Conservation (phyloP, 805 yeast species). For the Myxozyma kluyveri region DNA sequence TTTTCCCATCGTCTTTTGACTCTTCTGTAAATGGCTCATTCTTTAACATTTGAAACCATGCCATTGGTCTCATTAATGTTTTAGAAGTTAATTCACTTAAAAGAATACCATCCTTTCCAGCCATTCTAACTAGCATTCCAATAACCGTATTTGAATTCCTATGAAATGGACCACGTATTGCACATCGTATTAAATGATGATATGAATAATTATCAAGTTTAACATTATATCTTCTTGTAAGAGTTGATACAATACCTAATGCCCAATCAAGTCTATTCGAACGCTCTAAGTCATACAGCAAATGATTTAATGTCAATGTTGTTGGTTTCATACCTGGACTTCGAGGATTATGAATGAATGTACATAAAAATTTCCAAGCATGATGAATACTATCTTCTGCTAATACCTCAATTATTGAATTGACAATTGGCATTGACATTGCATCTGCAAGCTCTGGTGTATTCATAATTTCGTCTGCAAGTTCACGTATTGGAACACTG, state of each 20-base stretch:
- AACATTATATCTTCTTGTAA: slow-evolving; percentile 2
- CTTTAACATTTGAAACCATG: slow-evolving; percentile 10
- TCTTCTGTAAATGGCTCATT: not conserved
- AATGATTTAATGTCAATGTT: slow-evolving; percentile 11
- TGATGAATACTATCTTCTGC: not conserved
- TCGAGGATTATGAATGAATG: not conserved
- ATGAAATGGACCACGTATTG: slow-evolving; percentile 4
- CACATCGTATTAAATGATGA: slow-evolving; percentile 11
- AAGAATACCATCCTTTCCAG: not conserved
- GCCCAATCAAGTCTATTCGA: slow-evolving; percentile 15
- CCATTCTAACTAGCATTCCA: slow-evolving; percentile 14
- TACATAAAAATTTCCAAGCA: slow-evolving; percentile 18
- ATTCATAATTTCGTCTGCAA: not conserved
- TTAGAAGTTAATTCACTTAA: slow-evolving; percentile 2
- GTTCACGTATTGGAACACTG: slow-evolving; percentile 5
- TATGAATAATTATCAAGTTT: slow-evolving; percentile 10
- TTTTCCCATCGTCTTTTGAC: not conserved
- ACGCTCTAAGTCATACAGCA: slow-evolving; percentile 1
- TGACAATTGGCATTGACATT: not conserved
- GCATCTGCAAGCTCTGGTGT: not conserved
- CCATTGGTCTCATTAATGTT: slow-evolving; percentile 1
- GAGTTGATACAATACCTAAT: slow-evolving; percentile 6
- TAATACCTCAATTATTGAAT: slow-evolving; percentile 5
- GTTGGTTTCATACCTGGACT: slow-evolving; percentile 1
- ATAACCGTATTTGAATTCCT: slow-evolving; percentile 16